phyloP scores from a whole-genome alignment of 2,329 filamentous ascomycete species.

The Talaromyces sp. region DNA sequence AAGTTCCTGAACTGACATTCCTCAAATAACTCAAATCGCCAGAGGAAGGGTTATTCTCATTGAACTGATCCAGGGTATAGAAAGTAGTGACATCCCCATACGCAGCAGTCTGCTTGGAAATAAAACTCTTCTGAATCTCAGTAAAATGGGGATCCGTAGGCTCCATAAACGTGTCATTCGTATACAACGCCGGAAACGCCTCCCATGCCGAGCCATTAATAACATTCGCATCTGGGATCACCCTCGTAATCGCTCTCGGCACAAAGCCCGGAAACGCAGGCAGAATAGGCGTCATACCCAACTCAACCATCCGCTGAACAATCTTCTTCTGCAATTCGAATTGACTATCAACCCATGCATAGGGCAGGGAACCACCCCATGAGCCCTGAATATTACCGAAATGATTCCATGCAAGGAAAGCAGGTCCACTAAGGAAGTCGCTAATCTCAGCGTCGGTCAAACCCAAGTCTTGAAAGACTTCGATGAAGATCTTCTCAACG shows the following conservation, averaged over 20 bases:
- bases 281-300: conserved; percentile 55
- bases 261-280: conserved; percentile 55
- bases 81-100: conserved; percentile 52
- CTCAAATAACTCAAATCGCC: conserved; percentile 47
- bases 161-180: conserved; percentile 51
- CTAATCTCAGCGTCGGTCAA: conserved; percentile 47
- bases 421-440: conserved; percentile 51
- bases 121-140: conserved; percentile 47
- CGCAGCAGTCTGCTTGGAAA: conserved; percentile 47
- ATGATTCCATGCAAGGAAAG: conserved; percentile 56
- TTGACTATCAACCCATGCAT: conserved; percentile 50
- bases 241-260: conserved; percentile 42
- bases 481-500: conserved; percentile 51
- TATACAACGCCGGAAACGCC: conserved; percentile 43
- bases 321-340: conserved; percentile 52
- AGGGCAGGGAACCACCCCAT: conserved; percentile 48
- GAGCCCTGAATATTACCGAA: conserved; percentile 56
- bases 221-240: conserved; percentile 46
- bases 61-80: conserved; percentile 56
- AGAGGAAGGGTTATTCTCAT: conserved; percentile 52
- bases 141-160: conserved; percentile 48
- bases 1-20: conserved; percentile 47
- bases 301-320: conserved; percentile 50
- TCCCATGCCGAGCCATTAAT: conserved; percentile 48
- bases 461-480: conserved; percentile 49